Evolutionary conservation across 2,329 filamentous ascomycete genomes (phyloP), one percentile per base, ranked within the genome.

Genomic region (Paracamarosporium sp.): DNA sequence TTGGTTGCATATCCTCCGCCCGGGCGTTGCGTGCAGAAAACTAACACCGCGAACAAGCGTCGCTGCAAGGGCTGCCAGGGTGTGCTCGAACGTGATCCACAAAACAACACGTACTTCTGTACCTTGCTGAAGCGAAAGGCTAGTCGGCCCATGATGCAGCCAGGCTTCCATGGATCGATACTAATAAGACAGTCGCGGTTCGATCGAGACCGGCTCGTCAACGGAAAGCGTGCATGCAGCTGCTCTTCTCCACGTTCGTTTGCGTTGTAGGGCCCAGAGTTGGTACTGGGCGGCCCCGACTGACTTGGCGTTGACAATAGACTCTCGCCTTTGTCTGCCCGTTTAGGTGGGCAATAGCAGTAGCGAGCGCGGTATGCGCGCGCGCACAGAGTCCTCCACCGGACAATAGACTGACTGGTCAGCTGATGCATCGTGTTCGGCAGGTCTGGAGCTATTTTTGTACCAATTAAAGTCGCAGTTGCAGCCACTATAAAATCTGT

Each of bases 101-200:
- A 64, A 52, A 63, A 57, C 53, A 60, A 53, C 44, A 52, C 64
- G 67, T 72, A 68, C 65, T 67, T 73, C 65, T 72, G 73, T 76
- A 76, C 73, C 73, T 76, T 76, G 65, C 73, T 64, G 73, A 75
- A 76, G 72, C 73, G 73, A 76, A 74, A 59, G 61, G 56, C 69
- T 69, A 72, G 57, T 15, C 47, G 33, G 47, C 47, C 47, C 22
- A 50, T 30, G 33, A 24, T 50, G 47, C 47, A 50, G 33, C 62
- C 65, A 68, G 25, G 36, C 48, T 31, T 31, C 35, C 48, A 30
- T 24, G 24, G 33, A 22, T 50, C 31, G 33, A 40, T n/a, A n/a
- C n/a, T n/a, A n/a, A 22, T 24, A 28, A 20, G 27, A 47, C 45
- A 36, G 20, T 35, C 17, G 20, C 28, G 24, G 12, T 35, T 12